Evolutionary conservation across 139 green algal genomes (phyloP).

Genomic region (Trebouxia sp.): DNA sequence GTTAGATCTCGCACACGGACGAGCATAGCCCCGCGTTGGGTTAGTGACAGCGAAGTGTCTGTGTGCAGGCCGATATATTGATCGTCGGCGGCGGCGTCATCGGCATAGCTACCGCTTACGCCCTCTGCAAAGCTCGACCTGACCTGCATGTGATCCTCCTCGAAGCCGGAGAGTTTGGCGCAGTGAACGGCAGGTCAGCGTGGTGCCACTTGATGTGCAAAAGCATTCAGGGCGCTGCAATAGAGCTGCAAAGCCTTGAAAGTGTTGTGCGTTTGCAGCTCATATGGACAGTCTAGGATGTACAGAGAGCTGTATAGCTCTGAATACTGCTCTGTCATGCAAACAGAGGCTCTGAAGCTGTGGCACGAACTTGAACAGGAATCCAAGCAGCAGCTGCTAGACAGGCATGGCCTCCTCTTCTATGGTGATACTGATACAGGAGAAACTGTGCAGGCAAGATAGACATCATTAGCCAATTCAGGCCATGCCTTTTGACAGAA

Average conservation of each 20-base stretch:
- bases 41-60: not conserved
- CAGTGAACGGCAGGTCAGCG: not conserved
- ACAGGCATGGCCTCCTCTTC: constrained; percentile 35
- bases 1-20: too few relatives aligned
- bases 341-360: constrained; percentile 32
- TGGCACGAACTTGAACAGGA: constrained; percentile 34
- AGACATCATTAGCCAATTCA: constrained; percentile 8
- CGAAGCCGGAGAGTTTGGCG: not conserved
- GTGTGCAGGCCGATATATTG: constrained; percentile 10
- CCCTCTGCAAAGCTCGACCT: not conserved
- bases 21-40: too few relatives aligned
- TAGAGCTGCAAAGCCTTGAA: not conserved
- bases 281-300: constrained; percentile 37
- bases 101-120: constrained; percentile 19
- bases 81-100: constrained; percentile 25
- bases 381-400: constrained; percentile 28
- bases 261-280: not conserved
- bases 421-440: constrained; percentile 43
- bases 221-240: too few relatives aligned
- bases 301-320: constrained; percentile 38
- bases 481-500: not conserved
- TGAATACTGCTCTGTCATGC: constrained; percentile 36
- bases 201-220: too few relatives aligned
- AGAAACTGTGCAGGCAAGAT: constrained; percentile 39
- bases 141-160: constrained; percentile 7